Conservation (phyloP, 768 basidiomycete species). For the Hysterangium stoloniferum region DNA sequence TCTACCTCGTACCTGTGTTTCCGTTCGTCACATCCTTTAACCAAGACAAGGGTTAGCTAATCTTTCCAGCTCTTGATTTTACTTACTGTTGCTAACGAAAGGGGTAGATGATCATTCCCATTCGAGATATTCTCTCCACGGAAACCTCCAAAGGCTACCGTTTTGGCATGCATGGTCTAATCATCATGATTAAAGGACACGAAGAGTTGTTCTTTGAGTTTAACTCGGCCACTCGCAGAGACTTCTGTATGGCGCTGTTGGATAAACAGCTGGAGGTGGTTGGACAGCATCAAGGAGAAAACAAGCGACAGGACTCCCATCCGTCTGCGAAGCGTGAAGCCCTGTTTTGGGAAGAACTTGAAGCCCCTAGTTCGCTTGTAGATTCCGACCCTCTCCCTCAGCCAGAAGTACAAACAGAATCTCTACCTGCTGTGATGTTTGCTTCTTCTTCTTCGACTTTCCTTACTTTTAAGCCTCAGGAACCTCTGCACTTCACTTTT, state of each 20-base stretch:
- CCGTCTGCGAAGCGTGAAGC: constrained; percentile 53
- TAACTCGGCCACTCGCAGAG: constrained; percentile 67
- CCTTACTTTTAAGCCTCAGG: constrained; percentile 88
- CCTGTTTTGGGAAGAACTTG: constrained; percentile 80
- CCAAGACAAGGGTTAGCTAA: constrained; percentile 70
- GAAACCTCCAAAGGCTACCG: constrained; percentile 83
- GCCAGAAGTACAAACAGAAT: constrained; percentile 55
- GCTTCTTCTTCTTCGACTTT: constrained; percentile 94
- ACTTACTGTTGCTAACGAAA: background rate
- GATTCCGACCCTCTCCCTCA: constrained; percentile 38
- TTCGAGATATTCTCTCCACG: constrained; percentile 76
- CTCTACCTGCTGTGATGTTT: constrained; percentile 89
- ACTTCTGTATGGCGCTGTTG: constrained; percentile 67
- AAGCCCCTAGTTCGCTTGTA: constrained; percentile 35
- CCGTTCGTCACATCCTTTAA: constrained; percentile 76
- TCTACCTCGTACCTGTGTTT: constrained; percentile 95
- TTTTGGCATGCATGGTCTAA: constrained; percentile 84
- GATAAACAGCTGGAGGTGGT: constrained; percentile 76
- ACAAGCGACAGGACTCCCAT: constrained; percentile 30
- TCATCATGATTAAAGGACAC: constrained; percentile 88
- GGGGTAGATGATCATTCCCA: constrained; percentile 96
- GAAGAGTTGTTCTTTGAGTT: constrained; percentile 99
- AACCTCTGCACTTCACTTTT: constrained; percentile 84
- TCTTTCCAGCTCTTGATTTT: background rate
- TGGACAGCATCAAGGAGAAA: constrained; percentile 38